Conservation (phyloP, 2,329 filamentous ascomycete species). For the Arthrinium phaeospermum region DNA sequence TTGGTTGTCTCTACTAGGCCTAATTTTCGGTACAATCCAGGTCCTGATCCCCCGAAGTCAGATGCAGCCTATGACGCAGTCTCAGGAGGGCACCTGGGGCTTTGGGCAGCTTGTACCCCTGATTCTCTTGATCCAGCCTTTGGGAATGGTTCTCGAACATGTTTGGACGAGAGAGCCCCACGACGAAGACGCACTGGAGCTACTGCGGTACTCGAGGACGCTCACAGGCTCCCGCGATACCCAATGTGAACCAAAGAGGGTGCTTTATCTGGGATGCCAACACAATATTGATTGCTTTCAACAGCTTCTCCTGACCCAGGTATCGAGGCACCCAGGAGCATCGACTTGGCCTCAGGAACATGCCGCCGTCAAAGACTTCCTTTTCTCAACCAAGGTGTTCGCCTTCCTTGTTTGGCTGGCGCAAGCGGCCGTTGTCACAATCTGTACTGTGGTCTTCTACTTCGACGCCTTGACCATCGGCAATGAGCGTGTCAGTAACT, state of each 20-base stretch:
- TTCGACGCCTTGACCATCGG: constrained; percentile 19
- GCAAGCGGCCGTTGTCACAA: constrained; percentile 16
- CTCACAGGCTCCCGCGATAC: background rate
- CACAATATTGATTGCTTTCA: background rate
- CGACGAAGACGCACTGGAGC: background rate
- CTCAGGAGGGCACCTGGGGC: constrained; percentile 19
- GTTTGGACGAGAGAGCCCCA: background rate
- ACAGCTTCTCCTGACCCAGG: background rate
- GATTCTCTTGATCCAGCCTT: constrained; percentile 19
- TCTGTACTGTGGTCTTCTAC: constrained; percentile 19
- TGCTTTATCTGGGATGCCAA: background rate
- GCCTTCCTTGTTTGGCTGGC: constrained; percentile 18
- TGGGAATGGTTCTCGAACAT: constrained; percentile 21
- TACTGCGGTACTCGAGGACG: background rate
- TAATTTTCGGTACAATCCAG: constrained; percentile 21
- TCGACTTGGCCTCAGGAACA: background rate
- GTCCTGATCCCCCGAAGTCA: constrained; percentile 20
- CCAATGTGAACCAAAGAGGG: background rate
- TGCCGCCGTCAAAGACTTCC: background rate
- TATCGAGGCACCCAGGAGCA: background rate
- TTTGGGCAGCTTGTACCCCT: constrained; percentile 21
- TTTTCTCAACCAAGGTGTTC: constrained; percentile 21
- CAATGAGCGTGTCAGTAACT: constrained; percentile 16
- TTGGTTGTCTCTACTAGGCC: constrained; percentile 20
- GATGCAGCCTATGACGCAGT: constrained; percentile 16